Evolutionary conservation across 116 monocot species (phyloP).

Genomic region (Trichopus zeylanicus): DNA sequence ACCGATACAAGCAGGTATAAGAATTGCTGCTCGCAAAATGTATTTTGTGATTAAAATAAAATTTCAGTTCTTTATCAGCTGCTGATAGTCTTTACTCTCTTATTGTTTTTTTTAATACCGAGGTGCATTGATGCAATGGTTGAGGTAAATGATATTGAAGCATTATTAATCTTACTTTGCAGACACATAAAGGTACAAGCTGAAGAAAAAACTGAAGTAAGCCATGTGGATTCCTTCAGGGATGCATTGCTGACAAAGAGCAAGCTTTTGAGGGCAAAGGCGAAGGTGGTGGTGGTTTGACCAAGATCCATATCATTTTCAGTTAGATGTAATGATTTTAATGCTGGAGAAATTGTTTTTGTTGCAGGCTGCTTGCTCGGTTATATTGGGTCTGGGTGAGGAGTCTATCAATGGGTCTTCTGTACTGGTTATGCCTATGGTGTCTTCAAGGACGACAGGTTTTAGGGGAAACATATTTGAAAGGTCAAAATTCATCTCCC

Average conservation of each 20-base stretch:
- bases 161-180: not conserved
- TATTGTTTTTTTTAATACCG: no score
- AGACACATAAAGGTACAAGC: constrained; percentile 31
- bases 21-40: not conserved
- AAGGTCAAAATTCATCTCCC: constrained; percentile 37
- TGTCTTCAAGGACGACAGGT: constrained; percentile 74
- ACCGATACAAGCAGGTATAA: constrained; percentile 47
- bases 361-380: constrained; percentile 69
- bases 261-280: constrained; percentile 37
- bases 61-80: no score
- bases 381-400: constrained; percentile 64
- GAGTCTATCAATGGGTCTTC: constrained; percentile 81
- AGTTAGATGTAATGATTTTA: not conserved
- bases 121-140: no score
- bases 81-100: no score
- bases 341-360: not conserved
- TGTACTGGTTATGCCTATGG: constrained; percentile 94
- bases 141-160: no score
- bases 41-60: not conserved
- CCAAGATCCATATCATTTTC: not conserved
- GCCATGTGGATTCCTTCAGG: constrained; percentile 26
- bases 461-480: constrained; percentile 57
- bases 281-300: constrained; percentile 47
- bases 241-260: constrained; percentile 27
- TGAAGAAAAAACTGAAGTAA: constrained; percentile 39